Evolutionary conservation across 371 early-diverging fungal species (phyloP).

Genomic region (Actinomucor elegans): DNA sequence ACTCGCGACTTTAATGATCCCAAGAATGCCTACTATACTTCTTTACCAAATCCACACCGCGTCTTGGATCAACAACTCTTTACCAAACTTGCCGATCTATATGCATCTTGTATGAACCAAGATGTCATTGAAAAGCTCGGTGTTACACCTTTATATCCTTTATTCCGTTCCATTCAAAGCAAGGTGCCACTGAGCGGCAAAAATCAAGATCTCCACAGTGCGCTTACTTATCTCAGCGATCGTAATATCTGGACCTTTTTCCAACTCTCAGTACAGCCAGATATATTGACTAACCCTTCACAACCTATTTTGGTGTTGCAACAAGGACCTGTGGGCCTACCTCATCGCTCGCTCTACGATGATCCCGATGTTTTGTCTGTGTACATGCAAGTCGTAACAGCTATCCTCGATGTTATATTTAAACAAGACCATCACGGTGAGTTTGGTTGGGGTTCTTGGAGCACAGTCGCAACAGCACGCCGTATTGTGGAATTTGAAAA

Average conservation of each 20-base stretch:
- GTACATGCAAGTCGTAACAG: conserved; percentile 35
- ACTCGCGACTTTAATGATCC: conserved; percentile 9
- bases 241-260: conserved; percentile 34
- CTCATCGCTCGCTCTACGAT: conserved; percentile 52
- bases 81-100: conserved; percentile 45
- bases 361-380: conserved; percentile 28
- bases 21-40: neutral
- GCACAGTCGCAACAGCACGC: conserved; percentile 40
- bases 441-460: conserved; percentile 36
- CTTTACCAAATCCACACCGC: conserved; percentile 34
- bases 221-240: conserved; percentile 13
- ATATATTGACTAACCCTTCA: neutral
- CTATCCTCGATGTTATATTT: conserved; percentile 23
- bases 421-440: conserved; percentile 23
- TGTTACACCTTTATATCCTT: conserved; percentile 36
- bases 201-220: conserved; percentile 14
- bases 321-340: conserved; percentile 44
- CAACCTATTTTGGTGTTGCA: conserved; percentile 33
- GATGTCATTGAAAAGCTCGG: conserved; percentile 24
- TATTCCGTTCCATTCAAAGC: conserved; percentile 32
- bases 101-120: conserved; percentile 56
- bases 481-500: conserved; percentile 53
- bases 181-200: neutral
- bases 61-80: conserved; percentile 44
- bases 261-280: conserved; percentile 26